Evolutionary conservation across 2,329 filamentous ascomycete species (phyloP).

Genomic region (Periconia sp.): DNA sequence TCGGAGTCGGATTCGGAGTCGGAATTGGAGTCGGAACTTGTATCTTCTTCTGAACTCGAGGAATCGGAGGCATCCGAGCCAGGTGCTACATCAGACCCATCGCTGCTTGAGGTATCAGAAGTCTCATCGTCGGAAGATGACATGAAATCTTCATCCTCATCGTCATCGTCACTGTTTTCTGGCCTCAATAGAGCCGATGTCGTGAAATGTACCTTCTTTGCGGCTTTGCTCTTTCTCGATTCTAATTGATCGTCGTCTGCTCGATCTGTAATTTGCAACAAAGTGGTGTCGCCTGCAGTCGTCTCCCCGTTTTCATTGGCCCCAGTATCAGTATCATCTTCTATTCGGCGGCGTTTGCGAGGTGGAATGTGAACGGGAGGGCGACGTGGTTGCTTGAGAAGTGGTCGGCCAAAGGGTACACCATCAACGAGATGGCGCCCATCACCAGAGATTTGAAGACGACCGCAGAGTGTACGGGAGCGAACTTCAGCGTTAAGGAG

Average conservation of each 20-base stretch:
- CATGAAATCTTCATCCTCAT: constrained; percentile 33
- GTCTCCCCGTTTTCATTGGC: constrained; percentile 12
- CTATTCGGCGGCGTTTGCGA: constrained; percentile 61
- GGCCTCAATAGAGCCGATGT: constrained; percentile 4
- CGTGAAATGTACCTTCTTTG: constrained; percentile 28
- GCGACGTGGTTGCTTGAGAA: constrained; percentile 62
- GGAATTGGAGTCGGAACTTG: constrained; percentile 30
- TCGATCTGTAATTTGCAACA: background rate
- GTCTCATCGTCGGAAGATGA: constrained; percentile 18
- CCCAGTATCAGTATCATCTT: constrained; percentile 29
- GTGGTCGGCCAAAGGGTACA: constrained; percentile 76
- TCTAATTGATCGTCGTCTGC: background rate
- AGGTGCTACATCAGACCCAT: constrained; percentile 18
- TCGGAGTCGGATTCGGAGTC: constrained; percentile 23
- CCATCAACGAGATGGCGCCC: constrained; percentile 85
- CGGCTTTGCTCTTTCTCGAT: background rate
- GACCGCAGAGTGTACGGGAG: constrained; percentile 71
- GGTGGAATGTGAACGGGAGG: constrained; percentile 73
- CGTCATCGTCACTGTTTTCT: constrained; percentile 21
- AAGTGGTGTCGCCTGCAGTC: background rate
- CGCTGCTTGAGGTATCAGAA: constrained; percentile 10
- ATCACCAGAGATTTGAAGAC: constrained; percentile 76
- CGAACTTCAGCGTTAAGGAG: constrained; percentile 74
- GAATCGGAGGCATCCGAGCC: constrained; percentile 8
- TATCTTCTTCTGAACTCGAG: constrained; percentile 19